Conservation (phyloP, 257 asterid genomes). For the Anisodus acutangulus region DNA sequence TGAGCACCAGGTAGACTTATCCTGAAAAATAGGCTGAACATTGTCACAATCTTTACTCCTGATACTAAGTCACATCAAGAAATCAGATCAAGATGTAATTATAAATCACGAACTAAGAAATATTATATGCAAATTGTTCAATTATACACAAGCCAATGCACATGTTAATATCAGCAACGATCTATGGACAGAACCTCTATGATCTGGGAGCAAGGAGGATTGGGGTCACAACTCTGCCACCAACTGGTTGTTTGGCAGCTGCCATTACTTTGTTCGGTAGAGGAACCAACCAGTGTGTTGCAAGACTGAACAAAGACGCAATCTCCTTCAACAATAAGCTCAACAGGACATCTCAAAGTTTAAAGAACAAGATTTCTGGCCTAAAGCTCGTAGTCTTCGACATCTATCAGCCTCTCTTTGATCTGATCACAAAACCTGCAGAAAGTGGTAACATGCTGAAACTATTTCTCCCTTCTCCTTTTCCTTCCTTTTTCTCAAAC, state of each 20-base stretch:
- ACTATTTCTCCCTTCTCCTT: conserved; percentile 19
- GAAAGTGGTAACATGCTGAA: conserved; percentile 55
- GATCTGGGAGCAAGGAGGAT: conserved; percentile 70
- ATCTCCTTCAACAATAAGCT: conserved; percentile 64
- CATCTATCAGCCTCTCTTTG: conserved; percentile 72
- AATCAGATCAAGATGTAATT: background rate
- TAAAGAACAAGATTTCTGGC: conserved; percentile 62
- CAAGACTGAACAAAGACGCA: conserved; percentile 68
- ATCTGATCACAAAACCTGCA: conserved; percentile 56
- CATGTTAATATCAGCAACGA: conserved; percentile 11
- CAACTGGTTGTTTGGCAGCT: conserved; percentile 86
- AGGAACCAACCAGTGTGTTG: conserved; percentile 69
- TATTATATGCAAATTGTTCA: background rate
- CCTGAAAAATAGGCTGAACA: background rate
- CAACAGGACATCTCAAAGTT: conserved; percentile 57
- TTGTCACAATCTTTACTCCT: background rate
- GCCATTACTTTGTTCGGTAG: conserved; percentile 69
- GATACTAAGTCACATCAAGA: background rate
- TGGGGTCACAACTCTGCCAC: conserved; percentile 78
- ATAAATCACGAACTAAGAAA: background rate
- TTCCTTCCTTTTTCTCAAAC: background rate
- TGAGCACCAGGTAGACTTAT: background rate
- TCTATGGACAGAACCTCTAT: conserved; percentile 54
- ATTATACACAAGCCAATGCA: background rate
- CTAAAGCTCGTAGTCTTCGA: conserved; percentile 80